A percentile compares a stretch with the other conserved stretches of the same genome.
These are phyloP conservation scores for Gentiana straminea DNA, from an alignment of 257 asterid species.

Conservation along the genomic window DNA sequence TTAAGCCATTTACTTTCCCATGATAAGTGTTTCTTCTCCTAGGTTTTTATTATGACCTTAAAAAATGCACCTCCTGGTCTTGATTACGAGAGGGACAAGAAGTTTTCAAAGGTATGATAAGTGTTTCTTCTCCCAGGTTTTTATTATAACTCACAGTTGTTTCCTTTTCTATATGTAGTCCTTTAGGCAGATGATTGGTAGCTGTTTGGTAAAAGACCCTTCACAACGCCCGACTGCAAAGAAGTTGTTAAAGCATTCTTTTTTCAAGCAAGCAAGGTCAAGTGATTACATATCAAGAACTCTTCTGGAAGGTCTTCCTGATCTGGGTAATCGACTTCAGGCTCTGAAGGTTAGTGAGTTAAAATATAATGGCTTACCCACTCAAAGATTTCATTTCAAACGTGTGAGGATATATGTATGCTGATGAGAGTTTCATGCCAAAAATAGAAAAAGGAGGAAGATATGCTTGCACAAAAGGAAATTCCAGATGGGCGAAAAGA, in stretches of 20 bases:
- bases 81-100: constrained; percentile 91
- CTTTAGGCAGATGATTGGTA: constrained; percentile 93
- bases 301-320: constrained; percentile 85
- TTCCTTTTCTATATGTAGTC: constrained; percentile 45
- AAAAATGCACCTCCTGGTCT: constrained; percentile 99
- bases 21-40: constrained; percentile 10
- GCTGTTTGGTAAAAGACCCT: constrained; percentile 98
- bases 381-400: constrained; percentile 3
- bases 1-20: constrained; percentile 3
- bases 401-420: constrained; percentile 14
- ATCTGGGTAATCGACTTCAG: constrained; percentile 79
- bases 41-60: constrained; percentile 97
- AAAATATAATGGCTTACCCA: neutral
- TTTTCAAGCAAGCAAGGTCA: constrained; percentile 94
- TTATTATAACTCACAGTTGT: constrained; percentile 5
- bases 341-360: constrained; percentile 58
- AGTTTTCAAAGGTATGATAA: constrained; percentile 70
- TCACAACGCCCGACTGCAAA: constrained; percentile 89
- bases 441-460: constrained; percentile 75
- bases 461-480: constrained; percentile 95
- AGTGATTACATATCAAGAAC: constrained; percentile 64
- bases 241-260: constrained; percentile 68
- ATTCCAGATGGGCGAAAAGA: constrained; percentile 91
- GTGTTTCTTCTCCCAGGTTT: constrained; percentile 11
- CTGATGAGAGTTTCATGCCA: constrained; percentile 18